These are phyloP conservation scores for Penicillium janthinellum DNA, from an alignment of 2,329 filamentous ascomycete species.

Conservation along the genomic window DNA sequence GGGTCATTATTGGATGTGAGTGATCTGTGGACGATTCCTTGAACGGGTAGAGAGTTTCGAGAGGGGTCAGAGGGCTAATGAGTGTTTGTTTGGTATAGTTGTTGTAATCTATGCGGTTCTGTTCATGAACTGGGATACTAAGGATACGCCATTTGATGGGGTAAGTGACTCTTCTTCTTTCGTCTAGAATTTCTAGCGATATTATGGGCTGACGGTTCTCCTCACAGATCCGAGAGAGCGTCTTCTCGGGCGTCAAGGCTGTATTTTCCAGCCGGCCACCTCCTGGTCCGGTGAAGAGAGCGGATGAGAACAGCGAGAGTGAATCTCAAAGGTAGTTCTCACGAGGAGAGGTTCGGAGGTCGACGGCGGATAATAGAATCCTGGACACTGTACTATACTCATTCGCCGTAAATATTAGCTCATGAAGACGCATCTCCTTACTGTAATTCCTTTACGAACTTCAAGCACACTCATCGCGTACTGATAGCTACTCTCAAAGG, in stretches of 20 bases:
- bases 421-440: background rate
- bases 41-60: background rate
- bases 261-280: constrained; percentile 38
- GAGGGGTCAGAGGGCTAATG: constrained; percentile 12
- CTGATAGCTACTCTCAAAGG: background rate
- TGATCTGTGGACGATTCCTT: constrained; percentile 7
- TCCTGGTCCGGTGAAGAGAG: constrained; percentile 28
- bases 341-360: background rate
- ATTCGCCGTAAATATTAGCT: background rate
- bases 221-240: constrained; percentile 35
- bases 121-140: constrained; percentile 49
- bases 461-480: too few relatives aligned
- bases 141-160: constrained; percentile 43
- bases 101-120: constrained; percentile 47
- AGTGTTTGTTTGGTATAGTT: constrained; percentile 31
- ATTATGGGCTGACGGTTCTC: constrained; percentile 3
- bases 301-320: constrained; percentile 21
- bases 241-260: constrained; percentile 36
- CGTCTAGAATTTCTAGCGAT: background rate
- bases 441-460: too few relatives aligned
- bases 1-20: constrained; percentile 55
- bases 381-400: constrained; percentile 12
- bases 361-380: background rate
- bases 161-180: constrained; percentile 29
- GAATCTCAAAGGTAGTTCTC: constrained; percentile 1